Evolutionary conservation across 192 early-diverging fungal genomes (phyloP).

Genomic region (Chytriomyces confervae): DNA sequence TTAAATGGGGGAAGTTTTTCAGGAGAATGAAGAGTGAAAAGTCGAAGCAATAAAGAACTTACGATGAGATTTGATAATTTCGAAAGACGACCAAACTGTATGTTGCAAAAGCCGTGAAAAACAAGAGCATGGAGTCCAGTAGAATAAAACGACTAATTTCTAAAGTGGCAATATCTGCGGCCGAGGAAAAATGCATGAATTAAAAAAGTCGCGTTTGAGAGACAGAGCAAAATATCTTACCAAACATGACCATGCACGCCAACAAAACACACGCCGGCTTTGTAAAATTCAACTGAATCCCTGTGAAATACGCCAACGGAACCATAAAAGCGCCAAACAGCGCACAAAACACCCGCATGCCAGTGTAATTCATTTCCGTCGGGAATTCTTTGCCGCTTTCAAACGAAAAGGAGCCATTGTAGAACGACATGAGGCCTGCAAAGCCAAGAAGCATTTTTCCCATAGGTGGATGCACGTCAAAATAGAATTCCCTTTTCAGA

Average conservation of each 20-base stretch:
- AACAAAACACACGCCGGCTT: slow-evolving; percentile 71
- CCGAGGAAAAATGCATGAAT: background rate
- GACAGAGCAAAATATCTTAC: slow-evolving; percentile 44
- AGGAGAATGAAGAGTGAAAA: background rate
- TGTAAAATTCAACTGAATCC: slow-evolving; percentile 73
- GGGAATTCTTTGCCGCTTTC: slow-evolving; percentile 82
- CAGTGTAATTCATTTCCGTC: slow-evolving; percentile 75
- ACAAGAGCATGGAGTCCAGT: slow-evolving; percentile 93
- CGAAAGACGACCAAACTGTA: slow-evolving; percentile 77
- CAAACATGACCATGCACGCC: slow-evolving; percentile 80
- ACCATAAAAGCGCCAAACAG: slow-evolving; percentile 86
- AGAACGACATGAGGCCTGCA: slow-evolving; percentile 81
- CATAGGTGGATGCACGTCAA: slow-evolving; percentile 97
- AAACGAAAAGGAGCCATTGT: slow-evolving; percentile 87
- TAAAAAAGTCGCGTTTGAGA: background rate
- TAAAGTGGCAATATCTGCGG: slow-evolving; percentile 70
- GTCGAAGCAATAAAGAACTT: slow-evolving; percentile 1
- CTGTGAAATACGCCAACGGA: slow-evolving; percentile 90
- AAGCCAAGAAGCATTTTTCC: slow-evolving; percentile 96
- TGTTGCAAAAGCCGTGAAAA: slow-evolving; percentile 75
- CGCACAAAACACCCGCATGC: slow-evolving; percentile 91
- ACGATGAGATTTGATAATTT: slow-evolving; percentile 66
- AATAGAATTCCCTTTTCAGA: slow-evolving; percentile 91
- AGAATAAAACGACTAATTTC: slow-evolving; percentile 91
- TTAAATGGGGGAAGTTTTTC: slow-evolving; percentile 43